Percentiles rank a stretch among this genome's conserved stretches.
These are phyloP conservation scores for Isabelozyma heimii DNA, from an alignment of 805 yeast genomes.

Conservation along the genomic window DNA sequence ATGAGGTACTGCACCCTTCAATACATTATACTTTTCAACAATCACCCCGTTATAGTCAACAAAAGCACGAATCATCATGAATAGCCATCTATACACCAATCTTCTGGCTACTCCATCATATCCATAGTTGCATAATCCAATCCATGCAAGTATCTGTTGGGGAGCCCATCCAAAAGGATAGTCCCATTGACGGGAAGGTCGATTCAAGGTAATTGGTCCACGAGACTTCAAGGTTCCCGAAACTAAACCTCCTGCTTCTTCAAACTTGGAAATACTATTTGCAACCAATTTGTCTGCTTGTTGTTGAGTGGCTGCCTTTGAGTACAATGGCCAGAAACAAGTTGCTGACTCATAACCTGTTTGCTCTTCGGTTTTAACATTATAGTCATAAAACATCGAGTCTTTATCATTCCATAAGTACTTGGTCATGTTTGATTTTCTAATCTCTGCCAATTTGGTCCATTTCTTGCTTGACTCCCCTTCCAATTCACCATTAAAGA, in stretches of 20 bases:
- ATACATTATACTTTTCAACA: constrained; percentile 92
- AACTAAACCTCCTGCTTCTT: constrained; percentile 84
- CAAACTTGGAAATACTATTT: constrained; percentile 64
- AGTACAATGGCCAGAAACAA: constrained; percentile 89
- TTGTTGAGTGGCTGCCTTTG: constrained; percentile 58
- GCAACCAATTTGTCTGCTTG: constrained; percentile 67
- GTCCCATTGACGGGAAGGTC: constrained; percentile 97
- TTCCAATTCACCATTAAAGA: constrained; percentile 50
- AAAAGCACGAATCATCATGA: constrained; percentile 82
- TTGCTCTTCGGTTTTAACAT: constrained; percentile 54
- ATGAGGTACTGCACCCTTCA: constrained; percentile 79
- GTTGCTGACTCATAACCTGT: constrained; percentile 82
- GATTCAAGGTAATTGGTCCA: constrained; percentile 62
- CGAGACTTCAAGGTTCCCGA: constrained; percentile 77
- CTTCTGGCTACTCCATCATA: constrained; percentile 62
- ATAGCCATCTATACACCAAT: constrained; percentile 84
- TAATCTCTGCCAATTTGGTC: constrained; percentile 52
- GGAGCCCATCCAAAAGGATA: constrained; percentile 99
- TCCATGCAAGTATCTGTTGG: constrained; percentile 94
- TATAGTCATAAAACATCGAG: constrained; percentile 82
- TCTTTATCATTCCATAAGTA: constrained; percentile 82
- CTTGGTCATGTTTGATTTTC: constrained; percentile 57
- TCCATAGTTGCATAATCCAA: constrained; percentile 74
- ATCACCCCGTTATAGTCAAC: constrained; percentile 93
- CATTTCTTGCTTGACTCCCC: constrained; percentile 55